Percentiles rank a stretch among this genome's conserved stretches.
Evolutionary conservation across 1,284 basidiomycete genomes (phyloP).

Genomic region (Marasmius oreades): DNA sequence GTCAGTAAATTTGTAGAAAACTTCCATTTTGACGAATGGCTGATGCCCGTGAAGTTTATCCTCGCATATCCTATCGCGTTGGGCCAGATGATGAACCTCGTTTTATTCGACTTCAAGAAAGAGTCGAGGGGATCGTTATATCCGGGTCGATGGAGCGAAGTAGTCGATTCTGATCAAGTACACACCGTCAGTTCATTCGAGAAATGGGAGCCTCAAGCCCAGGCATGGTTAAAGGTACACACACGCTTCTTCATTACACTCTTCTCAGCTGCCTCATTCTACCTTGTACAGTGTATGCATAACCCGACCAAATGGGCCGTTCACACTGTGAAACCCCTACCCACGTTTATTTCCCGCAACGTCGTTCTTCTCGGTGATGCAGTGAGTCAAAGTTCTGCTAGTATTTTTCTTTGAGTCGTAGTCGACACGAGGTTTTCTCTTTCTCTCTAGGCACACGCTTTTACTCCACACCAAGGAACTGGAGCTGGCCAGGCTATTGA

Average conservation of each 20-base stretch:
- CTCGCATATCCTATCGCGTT: conserved; percentile 27
- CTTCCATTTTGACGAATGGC: not conserved
- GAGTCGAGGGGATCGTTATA: conserved; percentile 25
- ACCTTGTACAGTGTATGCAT: conserved; percentile 31
- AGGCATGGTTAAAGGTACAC: conserved; percentile 23
- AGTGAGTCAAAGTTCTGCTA: conserved; percentile 19
- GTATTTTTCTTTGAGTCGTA: not conserved
- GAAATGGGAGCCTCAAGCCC: conserved; percentile 26
- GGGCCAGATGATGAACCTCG: conserved; percentile 29
- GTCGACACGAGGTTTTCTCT: not conserved
- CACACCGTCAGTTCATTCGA: conserved; percentile 20
- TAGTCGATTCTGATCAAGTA: conserved; percentile 24
- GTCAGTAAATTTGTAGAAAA: conserved; percentile 17
- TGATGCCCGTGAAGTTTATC: conserved; percentile 1
- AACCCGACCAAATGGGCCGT: conserved; percentile 46
- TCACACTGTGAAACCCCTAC: conserved; percentile 39
- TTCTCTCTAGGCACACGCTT: conserved; percentile 42
- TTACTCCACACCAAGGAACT: conserved; percentile 52
- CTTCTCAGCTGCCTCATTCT: not conserved
- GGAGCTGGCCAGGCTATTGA: conserved; percentile 57
- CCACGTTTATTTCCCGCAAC: conserved; percentile 32
- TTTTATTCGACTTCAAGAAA: conserved; percentile 25
- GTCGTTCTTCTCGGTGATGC: conserved; percentile 52
- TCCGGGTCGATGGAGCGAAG: conserved; percentile 28
- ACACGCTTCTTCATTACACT: not conserved